Conservation (phyloP, 208 protist species). For the Leishmania braziliensis region DNA sequence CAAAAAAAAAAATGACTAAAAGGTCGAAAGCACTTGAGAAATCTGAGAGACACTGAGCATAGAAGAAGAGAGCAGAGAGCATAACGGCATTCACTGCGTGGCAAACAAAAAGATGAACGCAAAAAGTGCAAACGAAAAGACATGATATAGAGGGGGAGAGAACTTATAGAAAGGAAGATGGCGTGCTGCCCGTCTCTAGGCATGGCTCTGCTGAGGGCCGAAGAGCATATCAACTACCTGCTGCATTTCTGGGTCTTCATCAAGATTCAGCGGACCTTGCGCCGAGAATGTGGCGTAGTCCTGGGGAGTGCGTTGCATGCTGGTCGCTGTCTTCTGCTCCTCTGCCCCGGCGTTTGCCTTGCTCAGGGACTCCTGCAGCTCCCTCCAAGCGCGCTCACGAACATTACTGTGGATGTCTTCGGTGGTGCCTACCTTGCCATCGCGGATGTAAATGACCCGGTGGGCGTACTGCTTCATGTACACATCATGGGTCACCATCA, state of each 20-base stretch:
- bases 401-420: slow-evolving; percentile 54
- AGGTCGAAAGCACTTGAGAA: background rate
- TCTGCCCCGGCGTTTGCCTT: slow-evolving; percentile 11
- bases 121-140: background rate
- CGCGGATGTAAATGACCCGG: slow-evolving; percentile 94
- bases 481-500: slow-evolving; percentile 99
- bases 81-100: background rate
- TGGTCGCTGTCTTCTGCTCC: slow-evolving; percentile 17
- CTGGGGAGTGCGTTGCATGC: slow-evolving; percentile 38
- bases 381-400: slow-evolving; percentile 44
- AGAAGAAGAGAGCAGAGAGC: background rate
- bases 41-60: background rate
- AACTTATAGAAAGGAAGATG: slow-evolving; percentile 1
- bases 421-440: slow-evolving; percentile 90
- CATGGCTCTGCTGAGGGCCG: slow-evolving; percentile 17
- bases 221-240: slow-evolving; percentile 66
- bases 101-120: background rate
- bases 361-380: slow-evolving; percentile 34
- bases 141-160: background rate
- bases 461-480: slow-evolving; percentile 94
- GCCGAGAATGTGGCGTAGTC: slow-evolving; percentile 70
- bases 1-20: background rate
- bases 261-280: slow-evolving; percentile 52
- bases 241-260: slow-evolving; percentile 72
- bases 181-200: background rate